Evolutionary conservation across 1,284 basidiomycete species (phyloP), one percentile per base, ranked within the genome.

Genomic region (Trichosporon coremiiforme): DNA sequence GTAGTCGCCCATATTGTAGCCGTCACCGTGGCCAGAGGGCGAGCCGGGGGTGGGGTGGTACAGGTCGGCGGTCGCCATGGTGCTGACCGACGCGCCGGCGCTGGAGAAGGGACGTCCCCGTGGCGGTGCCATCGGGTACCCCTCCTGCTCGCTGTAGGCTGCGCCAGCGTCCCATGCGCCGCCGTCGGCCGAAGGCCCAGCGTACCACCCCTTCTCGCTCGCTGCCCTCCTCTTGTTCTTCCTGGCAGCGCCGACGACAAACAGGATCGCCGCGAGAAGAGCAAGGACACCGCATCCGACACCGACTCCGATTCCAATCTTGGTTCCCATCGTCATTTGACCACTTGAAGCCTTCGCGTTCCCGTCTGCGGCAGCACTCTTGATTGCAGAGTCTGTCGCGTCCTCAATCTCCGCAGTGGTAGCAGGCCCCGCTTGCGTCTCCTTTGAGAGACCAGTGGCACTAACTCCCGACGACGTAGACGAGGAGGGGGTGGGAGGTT

Each of bases 31-130:
- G 10, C 73, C 67, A 12, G 72, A 36, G 20, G 22, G 35, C 65
- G 70, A 68, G 29, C 38, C 57, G 4, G 55, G 50, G 3, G 71
- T 15, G 69, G 35, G 41, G 47, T 64, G 29, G 13, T 73, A 71
- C 53, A 82, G 72, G 71, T 81, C 80, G 31, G 76, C 74, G 0
- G 80, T 82, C 8, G 78, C 80, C 75, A 82, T 82, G n/a, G 78
- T 80, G 65, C 72, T 74, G 15, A 80, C 66, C 25, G 75, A 77
- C 4, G 74, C 70, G 20, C 70, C 73, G 22, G 72, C 53, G 2
- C 68, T 45, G 15, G 77, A 76, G 69, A 76, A 77, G 13, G 68
- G 68, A 2, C 76, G 71, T 13, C 71, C 29, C 20, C 67, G 73
- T 17, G 60, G 69, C 2, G 77, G 76, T 10, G 74, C 70, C 70